Percentiles rank a stretch among this genome's conserved stretches.
Evolutionary conservation across 2,329 filamentous ascomycete genomes (phyloP).

Genomic region (Xylariomycetidae sp.): DNA sequence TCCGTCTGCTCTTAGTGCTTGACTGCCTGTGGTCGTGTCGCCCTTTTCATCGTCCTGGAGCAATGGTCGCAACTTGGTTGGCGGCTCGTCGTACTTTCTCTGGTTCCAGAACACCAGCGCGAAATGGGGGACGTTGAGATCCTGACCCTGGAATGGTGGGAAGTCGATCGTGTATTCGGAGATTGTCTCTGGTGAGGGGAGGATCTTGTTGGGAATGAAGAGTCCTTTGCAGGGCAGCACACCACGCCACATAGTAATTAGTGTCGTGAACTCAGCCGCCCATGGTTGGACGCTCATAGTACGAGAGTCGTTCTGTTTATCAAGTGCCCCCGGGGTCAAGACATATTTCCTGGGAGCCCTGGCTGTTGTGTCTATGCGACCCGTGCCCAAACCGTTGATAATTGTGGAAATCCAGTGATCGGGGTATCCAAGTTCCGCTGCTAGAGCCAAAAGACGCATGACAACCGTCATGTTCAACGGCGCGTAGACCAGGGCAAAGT

Average conservation of each 20-base stretch:
- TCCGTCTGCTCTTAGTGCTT: slow-evolving; percentile 7
- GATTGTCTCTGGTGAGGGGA: too few species aligned
- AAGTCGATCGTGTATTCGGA: slow-evolving; percentile 9
- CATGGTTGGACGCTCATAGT: slow-evolving; percentile 11
- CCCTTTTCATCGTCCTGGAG: slow-evolving; percentile 11
- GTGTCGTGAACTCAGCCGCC: slow-evolving; percentile 10
- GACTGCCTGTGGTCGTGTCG: slow-evolving; percentile 3
- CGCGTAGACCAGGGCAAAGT: slow-evolving; percentile 1
- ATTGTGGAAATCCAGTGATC: slow-evolving; percentile 13
- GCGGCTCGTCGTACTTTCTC: slow-evolving; percentile 5
- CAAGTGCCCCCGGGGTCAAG: slow-evolving; percentile 1
- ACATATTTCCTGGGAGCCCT: slow-evolving; percentile 7
- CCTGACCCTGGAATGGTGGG: neutral
- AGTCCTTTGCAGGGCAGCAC: slow-evolving; percentile 5
- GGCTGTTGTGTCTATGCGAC: slow-evolving; percentile 8
- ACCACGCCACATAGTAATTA: slow-evolving; percentile 9
- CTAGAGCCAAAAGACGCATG: slow-evolving; percentile 7
- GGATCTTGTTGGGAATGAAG: slow-evolving; percentile 5
- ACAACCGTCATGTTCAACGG: slow-evolving; percentile 12
- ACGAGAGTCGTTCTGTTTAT: slow-evolving; percentile 4
- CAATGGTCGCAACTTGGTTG: slow-evolving; percentile 1
- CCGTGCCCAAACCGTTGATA: slow-evolving; percentile 5
- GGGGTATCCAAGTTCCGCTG: slow-evolving; percentile 10
- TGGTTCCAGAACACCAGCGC: slow-evolving; percentile 12
- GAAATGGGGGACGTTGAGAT: slow-evolving; percentile 7